Evolutionary conservation across 805 yeast species (phyloP).

Genomic region (Candida chilensis): DNA sequence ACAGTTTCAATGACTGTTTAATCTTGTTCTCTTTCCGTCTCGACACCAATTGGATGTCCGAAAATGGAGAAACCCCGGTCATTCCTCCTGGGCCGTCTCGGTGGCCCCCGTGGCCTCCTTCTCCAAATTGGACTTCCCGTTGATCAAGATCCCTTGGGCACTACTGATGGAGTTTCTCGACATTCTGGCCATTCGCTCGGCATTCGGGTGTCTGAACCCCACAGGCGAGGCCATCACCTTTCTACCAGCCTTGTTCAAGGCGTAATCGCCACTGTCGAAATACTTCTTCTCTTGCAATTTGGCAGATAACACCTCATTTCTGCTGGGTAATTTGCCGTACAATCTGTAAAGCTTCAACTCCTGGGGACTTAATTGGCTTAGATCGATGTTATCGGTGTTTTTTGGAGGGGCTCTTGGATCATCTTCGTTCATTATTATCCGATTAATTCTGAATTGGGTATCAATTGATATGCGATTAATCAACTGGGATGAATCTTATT

Average conservation of each 20-base stretch:
- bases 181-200: constrained; percentile 51
- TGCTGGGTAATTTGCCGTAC: constrained; percentile 83
- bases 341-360: constrained; percentile 69
- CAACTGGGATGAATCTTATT: no score
- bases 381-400: constrained; percentile 37
- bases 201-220: constrained; percentile 39
- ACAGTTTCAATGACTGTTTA: no score
- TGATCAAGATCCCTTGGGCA: constrained; percentile 29
- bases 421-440: no score
- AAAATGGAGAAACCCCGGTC: neutral
- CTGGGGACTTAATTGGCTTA: constrained; percentile 59
- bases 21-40: no score
- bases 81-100: neutral
- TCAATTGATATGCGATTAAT: no score
- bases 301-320: constrained; percentile 63
- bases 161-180: constrained; percentile 52
- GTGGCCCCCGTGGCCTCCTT: constrained; percentile 31
- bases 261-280: constrained; percentile 92
- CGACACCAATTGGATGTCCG: neutral
- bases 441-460: no score
- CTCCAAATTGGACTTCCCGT: constrained; percentile 46
- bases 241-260: constrained; percentile 66
- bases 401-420: constrained; percentile 43
- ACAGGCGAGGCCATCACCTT: constrained; percentile 11
- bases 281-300: constrained; percentile 83